phyloP scores from a whole-genome alignment of 371 early-diverging fungal genomes.

The Homolaphlyctis polyrhiza region DNA sequence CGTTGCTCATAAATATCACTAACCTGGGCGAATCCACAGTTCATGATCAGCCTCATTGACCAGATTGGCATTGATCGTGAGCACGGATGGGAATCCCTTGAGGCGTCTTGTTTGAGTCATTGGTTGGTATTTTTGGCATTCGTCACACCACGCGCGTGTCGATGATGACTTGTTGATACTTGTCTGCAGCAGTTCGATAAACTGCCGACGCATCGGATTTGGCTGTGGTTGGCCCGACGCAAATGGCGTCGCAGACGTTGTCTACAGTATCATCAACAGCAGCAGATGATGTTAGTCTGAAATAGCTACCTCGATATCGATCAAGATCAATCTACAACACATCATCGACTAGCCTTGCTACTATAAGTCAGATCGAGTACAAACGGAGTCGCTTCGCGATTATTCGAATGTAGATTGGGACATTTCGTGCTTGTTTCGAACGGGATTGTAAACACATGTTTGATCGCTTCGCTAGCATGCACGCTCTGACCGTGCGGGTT shows the following conservation, averaged over 20 bases:
- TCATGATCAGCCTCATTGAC: conserved; percentile 49
- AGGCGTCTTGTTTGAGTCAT: conserved; percentile 60
- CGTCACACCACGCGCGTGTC: conserved; percentile 76
- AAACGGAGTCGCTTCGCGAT: conserved; percentile 64
- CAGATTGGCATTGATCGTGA: conserved; percentile 67
- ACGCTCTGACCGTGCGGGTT: too few species aligned
- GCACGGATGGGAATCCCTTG: conserved; percentile 55
- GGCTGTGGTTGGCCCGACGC: too few species aligned
- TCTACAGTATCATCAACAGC: too few species aligned
- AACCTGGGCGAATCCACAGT: conserved; percentile 32
- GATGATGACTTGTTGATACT: conserved; percentile 66
- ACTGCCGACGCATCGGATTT: background rate
- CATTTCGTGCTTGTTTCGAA: conserved; percentile 61
- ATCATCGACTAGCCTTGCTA: conserved; percentile 49
- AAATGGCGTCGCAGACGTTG: too few species aligned
- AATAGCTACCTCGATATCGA: too few species aligned
- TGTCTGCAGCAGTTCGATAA: conserved; percentile 43
- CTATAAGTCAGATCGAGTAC: conserved; percentile 76
- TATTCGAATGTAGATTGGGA: conserved; percentile 53
- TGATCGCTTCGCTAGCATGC: conserved; percentile 50
- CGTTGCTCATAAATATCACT: too few species aligned
- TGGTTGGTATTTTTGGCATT: conserved; percentile 68
- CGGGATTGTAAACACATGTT: conserved; percentile 68
- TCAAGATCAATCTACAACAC: too few species aligned
- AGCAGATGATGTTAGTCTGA: background rate